These are phyloP conservation scores for Fusarium torreyae DNA, from an alignment of 2,329 filamentous ascomycete genomes.

Conservation along the genomic window DNA sequence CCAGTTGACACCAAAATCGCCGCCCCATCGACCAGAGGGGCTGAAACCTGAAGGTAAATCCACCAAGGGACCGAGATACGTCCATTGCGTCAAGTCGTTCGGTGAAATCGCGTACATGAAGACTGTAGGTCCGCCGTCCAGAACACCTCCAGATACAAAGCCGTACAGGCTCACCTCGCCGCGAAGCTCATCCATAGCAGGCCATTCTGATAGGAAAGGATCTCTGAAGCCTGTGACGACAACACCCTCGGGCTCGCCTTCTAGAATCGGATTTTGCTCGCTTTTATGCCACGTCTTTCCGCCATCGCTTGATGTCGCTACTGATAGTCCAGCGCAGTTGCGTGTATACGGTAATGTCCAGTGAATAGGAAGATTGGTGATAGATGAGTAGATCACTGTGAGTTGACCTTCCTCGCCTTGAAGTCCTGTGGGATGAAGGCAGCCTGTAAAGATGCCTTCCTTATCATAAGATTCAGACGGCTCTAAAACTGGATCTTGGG, in stretches of 20 bases:
- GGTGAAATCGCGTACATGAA: slow-evolving; percentile 63
- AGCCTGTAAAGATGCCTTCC: slow-evolving; percentile 68
- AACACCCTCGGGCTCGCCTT: slow-evolving; percentile 49
- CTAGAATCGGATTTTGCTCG: slow-evolving; percentile 51
- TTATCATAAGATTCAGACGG: slow-evolving; percentile 62
- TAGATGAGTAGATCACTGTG: slow-evolving; percentile 55
- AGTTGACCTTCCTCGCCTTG: slow-evolving; percentile 57
- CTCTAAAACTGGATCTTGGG: slow-evolving; percentile 53
- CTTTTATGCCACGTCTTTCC: slow-evolving; percentile 55
- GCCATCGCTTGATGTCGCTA: slow-evolving; percentile 58
- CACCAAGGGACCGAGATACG: slow-evolving; percentile 60
- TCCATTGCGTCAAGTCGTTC: slow-evolving; percentile 60
- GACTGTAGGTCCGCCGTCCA: slow-evolving; percentile 58
- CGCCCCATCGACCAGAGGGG: slow-evolving; percentile 61
- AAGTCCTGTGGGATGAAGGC: slow-evolving; percentile 63
- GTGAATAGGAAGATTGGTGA: slow-evolving; percentile 54
- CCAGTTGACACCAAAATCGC: slow-evolving; percentile 67
- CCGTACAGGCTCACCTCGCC: slow-evolving; percentile 58
- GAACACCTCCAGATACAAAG: slow-evolving; percentile 64
- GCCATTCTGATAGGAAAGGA: slow-evolving; percentile 53
- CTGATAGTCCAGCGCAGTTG: slow-evolving; percentile 58
- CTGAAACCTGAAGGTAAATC: slow-evolving; percentile 58
- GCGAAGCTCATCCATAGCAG: slow-evolving; percentile 45
- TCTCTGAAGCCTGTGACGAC: slow-evolving; percentile 55
- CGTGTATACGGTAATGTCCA: slow-evolving; percentile 59